Evolutionary conservation across 2,329 filamentous ascomycete genomes (phyloP), one percentile per base, ranked within the genome.

Genomic region (Diaporthe humulicola): DNA sequence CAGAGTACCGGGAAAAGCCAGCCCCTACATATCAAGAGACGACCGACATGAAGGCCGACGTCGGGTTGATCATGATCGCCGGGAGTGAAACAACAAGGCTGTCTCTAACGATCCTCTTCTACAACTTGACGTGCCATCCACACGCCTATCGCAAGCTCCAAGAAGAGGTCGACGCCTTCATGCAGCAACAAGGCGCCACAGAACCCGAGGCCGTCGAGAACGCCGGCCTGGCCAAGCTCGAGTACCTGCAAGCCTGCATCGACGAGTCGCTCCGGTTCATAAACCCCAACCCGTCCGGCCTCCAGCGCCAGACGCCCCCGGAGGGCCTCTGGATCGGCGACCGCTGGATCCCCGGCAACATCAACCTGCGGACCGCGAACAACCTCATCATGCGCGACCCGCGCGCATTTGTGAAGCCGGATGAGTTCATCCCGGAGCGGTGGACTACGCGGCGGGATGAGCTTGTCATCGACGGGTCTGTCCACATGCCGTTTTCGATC

Each of bases 81-180:
- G 54, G 67, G 36, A 70, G 67, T 14, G 67, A 52, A 14, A 56
- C 67, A 33, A 56, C 67, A 22, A 57, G 67, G 25, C n/a, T 48
- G 40, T 25, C 38, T 6, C 52, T 45, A 17, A 71, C 52, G n/a
- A 57, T 25, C 30, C 36, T 71, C 25, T 71, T 71, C 6, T 71
- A 48, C 52, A 56, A 50, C 69, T 25, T 71, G 25, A 52, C 45
- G n/a, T 92, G 91, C 79, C 87, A 92, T 77, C 93, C 92, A 0
- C 86, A 88, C 1, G 86, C 86, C 2, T 90, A 92, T 76, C 83
- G 83, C 54, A 90, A 90, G 76, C 91, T 91, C 0, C 92, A 92
- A 76, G 81, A 91, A 75, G 93, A 95, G 79, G 90, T 95, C 9
- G 93, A 95, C 79, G 78, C 83, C 0, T 90, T 95, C 1, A 82